Conservation (phyloP, 768 basidiomycete genomes). For the Mycena indigotica region DNA sequence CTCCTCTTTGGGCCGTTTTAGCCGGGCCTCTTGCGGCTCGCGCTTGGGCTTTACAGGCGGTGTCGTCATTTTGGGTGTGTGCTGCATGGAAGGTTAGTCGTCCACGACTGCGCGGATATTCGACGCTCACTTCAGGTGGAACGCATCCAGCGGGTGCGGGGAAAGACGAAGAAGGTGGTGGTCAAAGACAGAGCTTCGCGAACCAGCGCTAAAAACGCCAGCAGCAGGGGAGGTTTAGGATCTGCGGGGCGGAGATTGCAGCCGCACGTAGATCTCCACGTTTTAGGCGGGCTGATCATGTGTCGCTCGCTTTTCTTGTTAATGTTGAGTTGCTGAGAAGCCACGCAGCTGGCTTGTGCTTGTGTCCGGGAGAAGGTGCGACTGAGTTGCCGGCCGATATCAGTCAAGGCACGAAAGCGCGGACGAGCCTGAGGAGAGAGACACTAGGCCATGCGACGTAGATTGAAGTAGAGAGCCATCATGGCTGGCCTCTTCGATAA, state of each 20-base stretch:
- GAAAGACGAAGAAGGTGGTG: background rate
- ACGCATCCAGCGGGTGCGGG: background rate
- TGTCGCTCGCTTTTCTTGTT: background rate
- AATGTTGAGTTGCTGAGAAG: background rate
- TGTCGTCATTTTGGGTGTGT: background rate
- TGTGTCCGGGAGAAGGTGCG: background rate
- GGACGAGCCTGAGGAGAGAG: no score
- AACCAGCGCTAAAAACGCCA: background rate
- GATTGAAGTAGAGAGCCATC: no score
- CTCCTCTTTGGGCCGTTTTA: background rate
- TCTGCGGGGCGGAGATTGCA: no score
- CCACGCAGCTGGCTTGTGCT: background rate
- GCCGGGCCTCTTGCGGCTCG: no score
- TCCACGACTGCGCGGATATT: no score
- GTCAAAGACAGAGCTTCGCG: background rate
- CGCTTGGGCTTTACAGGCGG: background rate
- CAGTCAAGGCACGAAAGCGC: background rate
- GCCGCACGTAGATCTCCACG: conserved; percentile 1
- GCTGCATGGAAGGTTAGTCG: no score
- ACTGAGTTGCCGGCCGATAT: no score
- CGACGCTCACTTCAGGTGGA: no score
- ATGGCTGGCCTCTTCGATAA: no score
- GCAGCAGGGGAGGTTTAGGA: no score
- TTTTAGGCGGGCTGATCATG: background rate
- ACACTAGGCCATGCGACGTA: no score